phyloP scores from a whole-genome alignment of 2,329 filamentous ascomycete species.

The Scytalidium lignicola region DNA sequence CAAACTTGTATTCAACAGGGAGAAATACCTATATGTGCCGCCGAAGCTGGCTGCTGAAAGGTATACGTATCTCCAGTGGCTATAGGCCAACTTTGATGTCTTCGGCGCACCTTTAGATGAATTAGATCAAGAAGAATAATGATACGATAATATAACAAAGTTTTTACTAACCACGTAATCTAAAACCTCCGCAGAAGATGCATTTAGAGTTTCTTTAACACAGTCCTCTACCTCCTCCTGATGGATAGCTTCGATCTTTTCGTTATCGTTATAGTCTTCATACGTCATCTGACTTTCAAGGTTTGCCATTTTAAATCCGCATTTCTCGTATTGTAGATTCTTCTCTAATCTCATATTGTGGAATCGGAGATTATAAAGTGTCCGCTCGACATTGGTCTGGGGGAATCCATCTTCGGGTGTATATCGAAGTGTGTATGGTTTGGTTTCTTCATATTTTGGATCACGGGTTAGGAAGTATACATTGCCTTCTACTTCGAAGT shows the following conservation, averaged over 20 bases:
- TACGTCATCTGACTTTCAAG: slow-evolving; percentile 1
- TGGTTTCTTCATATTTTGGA: neutral
- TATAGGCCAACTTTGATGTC: slow-evolving; percentile 6
- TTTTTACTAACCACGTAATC: neutral
- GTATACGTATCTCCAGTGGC: slow-evolving; percentile 5
- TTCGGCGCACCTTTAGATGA: neutral
- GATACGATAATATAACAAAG: too few relatives aligned
- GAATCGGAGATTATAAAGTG: slow-evolving; percentile 1
- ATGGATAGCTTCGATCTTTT: slow-evolving; percentile 3
- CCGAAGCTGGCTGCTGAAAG: slow-evolving; percentile 2
- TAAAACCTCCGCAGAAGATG: neutral
- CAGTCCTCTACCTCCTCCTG: neutral
- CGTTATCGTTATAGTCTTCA: slow-evolving; percentile 1
- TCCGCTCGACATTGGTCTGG: neutral
- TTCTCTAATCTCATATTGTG: slow-evolving; percentile 3
- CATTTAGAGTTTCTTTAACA: neutral
- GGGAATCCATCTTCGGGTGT: slow-evolving; percentile 2
- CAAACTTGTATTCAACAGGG: neutral
- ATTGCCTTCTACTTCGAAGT: neutral
- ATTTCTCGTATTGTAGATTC: neutral
- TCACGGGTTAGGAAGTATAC: neutral
- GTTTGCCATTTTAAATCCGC: slow-evolving; percentile 1
- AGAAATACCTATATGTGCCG: slow-evolving; percentile 5
- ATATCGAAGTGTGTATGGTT: slow-evolving; percentile 4
- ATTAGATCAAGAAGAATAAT: too few relatives aligned